phyloP scores from a whole-genome alignment of 257 asterid genomes.

The Forsythia viridissima region DNA sequence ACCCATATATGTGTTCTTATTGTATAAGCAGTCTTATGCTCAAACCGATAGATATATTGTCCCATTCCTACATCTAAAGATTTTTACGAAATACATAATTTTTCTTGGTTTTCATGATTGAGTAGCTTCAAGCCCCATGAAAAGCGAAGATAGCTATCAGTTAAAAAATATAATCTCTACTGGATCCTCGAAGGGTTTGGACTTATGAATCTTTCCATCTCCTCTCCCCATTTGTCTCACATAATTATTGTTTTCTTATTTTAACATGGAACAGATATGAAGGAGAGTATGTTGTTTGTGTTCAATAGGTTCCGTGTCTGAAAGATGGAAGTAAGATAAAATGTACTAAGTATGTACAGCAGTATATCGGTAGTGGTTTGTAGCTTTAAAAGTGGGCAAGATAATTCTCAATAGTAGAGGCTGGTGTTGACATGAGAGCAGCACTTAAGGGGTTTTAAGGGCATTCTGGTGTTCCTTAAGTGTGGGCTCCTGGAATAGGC shows the following conservation, averaged over 20 bases:
- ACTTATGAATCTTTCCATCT: background rate
- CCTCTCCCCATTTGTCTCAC: background rate
- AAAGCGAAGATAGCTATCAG: background rate
- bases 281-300: background rate
- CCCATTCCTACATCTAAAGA: background rate
- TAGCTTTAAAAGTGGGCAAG: background rate
- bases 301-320: background rate
- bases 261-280: background rate
- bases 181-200: background rate
- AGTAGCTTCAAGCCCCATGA: background rate
- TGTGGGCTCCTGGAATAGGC: background rate
- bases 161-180: background rate
- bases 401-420: background rate
- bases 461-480: background rate
- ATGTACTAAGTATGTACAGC: background rate
- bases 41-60: background rate
- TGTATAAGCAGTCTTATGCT: background rate
- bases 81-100: background rate
- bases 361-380: background rate
- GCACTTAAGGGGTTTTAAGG: background rate
- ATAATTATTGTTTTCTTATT: background rate
- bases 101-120: background rate
- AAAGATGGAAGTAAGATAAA: background rate
- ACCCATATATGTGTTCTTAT: background rate
- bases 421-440: constrained; percentile 1